phyloP scores from a whole-genome alignment of 2,329 filamentous ascomycete species.

The Microdochium nivale region DNA sequence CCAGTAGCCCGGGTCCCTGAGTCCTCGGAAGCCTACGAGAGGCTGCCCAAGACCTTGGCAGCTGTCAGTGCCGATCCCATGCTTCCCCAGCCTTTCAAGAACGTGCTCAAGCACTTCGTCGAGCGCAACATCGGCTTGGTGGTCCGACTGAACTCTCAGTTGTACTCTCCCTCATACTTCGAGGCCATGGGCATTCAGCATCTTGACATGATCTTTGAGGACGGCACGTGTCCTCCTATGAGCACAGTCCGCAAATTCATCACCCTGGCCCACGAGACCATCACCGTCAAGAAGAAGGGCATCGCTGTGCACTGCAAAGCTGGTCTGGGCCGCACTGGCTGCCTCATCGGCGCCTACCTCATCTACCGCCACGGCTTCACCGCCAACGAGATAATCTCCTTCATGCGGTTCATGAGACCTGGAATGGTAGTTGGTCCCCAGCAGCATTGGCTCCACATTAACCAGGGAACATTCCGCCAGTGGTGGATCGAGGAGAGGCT shows the following conservation, averaged over 20 bases:
- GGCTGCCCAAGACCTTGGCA: constrained; percentile 66
- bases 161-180: constrained; percentile 97
- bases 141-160: constrained; percentile 86
- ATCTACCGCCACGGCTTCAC: constrained; percentile 98
- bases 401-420: constrained; percentile 98
- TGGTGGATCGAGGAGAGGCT: constrained; percentile 94
- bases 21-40: constrained; percentile 63
- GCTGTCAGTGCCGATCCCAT: constrained; percentile 62
- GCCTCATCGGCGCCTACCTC: constrained; percentile 91
- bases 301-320: constrained; percentile 99
- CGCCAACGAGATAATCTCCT: constrained; percentile 93
- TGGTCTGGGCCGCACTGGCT: constrained; percentile 88
- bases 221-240: constrained; percentile 88
- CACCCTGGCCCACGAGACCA: constrained; percentile 87
- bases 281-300: constrained; percentile 80
- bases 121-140: constrained; percentile 86
- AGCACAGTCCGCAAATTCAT: constrained; percentile 91
- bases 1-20: constrained; percentile 65
- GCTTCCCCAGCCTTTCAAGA: constrained; percentile 86
- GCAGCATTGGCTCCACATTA: constrained; percentile 97
- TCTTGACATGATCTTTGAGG: constrained; percentile 98
- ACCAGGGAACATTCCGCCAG: constrained; percentile 94
- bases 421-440: constrained; percentile 99
- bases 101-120: constrained; percentile 83
- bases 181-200: constrained; percentile 91